Evolutionary conservation across 331 rosid genomes (phyloP).

Genomic region (Acacia pycnantha): DNA sequence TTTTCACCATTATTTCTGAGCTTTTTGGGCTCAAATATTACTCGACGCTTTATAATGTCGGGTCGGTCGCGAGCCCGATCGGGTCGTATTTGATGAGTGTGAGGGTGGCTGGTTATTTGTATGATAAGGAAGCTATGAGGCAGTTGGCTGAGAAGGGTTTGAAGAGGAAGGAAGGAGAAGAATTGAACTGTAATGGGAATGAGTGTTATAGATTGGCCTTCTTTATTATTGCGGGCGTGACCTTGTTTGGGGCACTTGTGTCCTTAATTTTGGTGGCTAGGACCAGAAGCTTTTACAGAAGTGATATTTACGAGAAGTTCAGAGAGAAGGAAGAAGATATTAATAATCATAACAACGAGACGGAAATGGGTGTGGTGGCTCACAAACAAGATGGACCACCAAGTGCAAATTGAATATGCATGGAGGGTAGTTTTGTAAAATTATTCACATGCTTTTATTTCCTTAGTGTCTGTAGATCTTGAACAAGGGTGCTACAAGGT

Average conservation of each 20-base stretch:
- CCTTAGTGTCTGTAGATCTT: background rate
- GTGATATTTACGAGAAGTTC: conserved; percentile 47
- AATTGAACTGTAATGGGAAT: conserved; percentile 45
- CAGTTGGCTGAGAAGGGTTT: conserved; percentile 28
- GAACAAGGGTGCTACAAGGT: background rate
- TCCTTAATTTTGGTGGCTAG: conserved; percentile 52
- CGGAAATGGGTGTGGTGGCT: background rate
- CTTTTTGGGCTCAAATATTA: conserved; percentile 52
- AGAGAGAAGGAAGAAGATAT: conserved; percentile 15
- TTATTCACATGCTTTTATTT: background rate
- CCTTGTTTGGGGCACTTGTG: conserved; percentile 43
- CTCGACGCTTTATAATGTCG: conserved; percentile 48
- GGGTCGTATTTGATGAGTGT: conserved; percentile 50
- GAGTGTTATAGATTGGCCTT: conserved; percentile 51
- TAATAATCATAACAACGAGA: background rate
- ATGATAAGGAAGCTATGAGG: conserved; percentile 39
- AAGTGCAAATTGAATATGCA: background rate
- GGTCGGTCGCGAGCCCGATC: conserved; percentile 44
- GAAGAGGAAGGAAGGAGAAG: conserved; percentile 33
- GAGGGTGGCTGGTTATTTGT: conserved; percentile 32
- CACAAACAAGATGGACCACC: background rate
- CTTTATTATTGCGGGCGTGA: conserved; percentile 44
- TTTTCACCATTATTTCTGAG: conserved; percentile 46
- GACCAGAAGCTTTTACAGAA: conserved; percentile 47
- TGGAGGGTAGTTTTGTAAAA: background rate